These are phyloP conservation scores for Phoenix dactylifera DNA, from an alignment of 176 grass and related monocot genomes.

Conservation along the genomic window DNA sequence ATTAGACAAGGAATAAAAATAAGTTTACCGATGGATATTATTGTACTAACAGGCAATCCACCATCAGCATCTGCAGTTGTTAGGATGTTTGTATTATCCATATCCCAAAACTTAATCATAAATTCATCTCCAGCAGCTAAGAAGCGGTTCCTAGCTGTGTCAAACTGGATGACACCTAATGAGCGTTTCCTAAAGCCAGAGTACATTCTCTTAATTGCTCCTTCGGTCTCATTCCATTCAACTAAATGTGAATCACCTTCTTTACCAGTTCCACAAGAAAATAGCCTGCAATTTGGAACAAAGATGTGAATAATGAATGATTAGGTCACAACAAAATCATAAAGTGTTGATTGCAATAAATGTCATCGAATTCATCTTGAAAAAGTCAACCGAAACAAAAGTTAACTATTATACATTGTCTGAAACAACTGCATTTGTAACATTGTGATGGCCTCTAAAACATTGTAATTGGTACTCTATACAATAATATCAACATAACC, in stretches of 20 bases:
- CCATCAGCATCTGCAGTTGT: constrained; percentile 72
- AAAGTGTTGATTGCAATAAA: no score
- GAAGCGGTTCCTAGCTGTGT: constrained; percentile 80
- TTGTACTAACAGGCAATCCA: constrained; percentile 71
- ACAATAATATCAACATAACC: no score
- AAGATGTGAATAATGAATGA: no score
- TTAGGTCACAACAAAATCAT: constrained; percentile 1
- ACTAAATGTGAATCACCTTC: constrained; percentile 94
- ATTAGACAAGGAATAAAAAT: no score
- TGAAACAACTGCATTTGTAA: no score
- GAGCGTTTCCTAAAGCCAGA: constrained; percentile 86
- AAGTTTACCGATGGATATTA: no score
- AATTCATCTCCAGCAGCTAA: constrained; percentile 97
- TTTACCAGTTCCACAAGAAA: constrained; percentile 97
- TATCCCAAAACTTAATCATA: constrained; percentile 98
- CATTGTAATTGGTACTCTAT: no score
- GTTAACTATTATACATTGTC: no score
- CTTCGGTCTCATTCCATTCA: constrained; percentile 98
- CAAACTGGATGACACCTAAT: constrained; percentile 82
- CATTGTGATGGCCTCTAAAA: no score
- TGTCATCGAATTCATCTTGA: no score
- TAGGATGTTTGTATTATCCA: constrained; percentile 82
- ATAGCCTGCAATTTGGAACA: constrained; percentile 38
- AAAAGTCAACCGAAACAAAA: no score
- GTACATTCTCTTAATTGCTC: constrained; percentile 86